Evolutionary conservation across 805 yeast species (phyloP).

Genomic region (Nakazawaea holstii): DNA sequence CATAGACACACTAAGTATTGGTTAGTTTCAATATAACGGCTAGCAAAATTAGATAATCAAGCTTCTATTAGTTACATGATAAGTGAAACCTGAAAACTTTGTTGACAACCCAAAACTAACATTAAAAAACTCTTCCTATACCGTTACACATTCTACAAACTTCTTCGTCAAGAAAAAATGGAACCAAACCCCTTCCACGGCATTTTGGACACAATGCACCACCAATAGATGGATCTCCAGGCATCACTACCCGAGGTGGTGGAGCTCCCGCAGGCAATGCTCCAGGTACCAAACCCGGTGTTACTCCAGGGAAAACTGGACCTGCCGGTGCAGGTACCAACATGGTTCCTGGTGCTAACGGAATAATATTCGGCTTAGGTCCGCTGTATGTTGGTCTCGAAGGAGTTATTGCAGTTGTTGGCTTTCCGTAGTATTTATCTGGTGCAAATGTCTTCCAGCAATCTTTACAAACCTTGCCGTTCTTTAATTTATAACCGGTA

Average conservation of each 20-base stretch:
- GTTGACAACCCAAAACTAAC: background rate
- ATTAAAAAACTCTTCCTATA: slow-evolving; percentile 44
- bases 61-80: too few relatives aligned
- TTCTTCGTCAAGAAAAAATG: slow-evolving; percentile 55
- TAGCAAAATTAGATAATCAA: too few relatives aligned
- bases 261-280: background rate
- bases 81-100: too few relatives aligned
- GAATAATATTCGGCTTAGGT: slow-evolving; percentile 18
- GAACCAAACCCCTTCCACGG: slow-evolving; percentile 54
- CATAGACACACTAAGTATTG: background rate
- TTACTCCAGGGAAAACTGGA: slow-evolving; percentile 2
- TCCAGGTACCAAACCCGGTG: slow-evolving; percentile 15
- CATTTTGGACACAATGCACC: slow-evolving; percentile 73
- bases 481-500: slow-evolving; percentile 59
- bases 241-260: slow-evolving; percentile 43
- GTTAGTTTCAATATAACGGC: background rate
- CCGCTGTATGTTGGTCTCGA: slow-evolving; percentile 14
- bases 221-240: slow-evolving; percentile 78
- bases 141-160: slow-evolving; percentile 64
- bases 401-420: slow-evolving; percentile 13
- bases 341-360: slow-evolving; percentile 7
- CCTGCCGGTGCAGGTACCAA: background rate
- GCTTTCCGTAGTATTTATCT: slow-evolving; percentile 15
- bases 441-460: slow-evolving; percentile 64
- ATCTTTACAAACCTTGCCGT: slow-evolving; percentile 59